Evolutionary conservation across 2,329 filamentous ascomycete species (phyloP), one percentile per base, ranked within the genome.

Genomic region (Exophiala viscosa): DNA sequence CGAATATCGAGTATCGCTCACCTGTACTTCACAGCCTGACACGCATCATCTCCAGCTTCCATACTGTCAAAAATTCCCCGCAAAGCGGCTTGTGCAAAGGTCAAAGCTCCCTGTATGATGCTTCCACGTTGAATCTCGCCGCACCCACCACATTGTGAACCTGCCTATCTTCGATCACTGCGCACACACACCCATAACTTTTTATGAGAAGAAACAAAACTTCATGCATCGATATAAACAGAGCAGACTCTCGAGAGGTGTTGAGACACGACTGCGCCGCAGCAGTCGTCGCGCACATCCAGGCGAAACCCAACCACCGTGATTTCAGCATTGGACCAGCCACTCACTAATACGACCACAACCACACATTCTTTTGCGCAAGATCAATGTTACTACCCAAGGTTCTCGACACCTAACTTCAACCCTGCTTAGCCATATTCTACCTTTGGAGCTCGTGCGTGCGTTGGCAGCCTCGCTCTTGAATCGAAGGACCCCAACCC

Each of bases 301-400:
- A 41, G 33, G 44, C 52, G 48, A 52, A 54, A 40, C 53, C 56
- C 56, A 59, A 54, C 56, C 56, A 51, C 56, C 50, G 45, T 49
- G 56, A 59, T 59, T 58, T 58, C 40, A 34, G 52, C 43, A 50
- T 54, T 49, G 50, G 46, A 56, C 56, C 52, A 59, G 52, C 56
- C 52, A 58, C 56, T 43, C 46, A 28, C 52, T 48, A 43, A 55
- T 44, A 28, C 23, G 38, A 20, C 52, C 17, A 43, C 36, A 43
- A 46, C 28, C 56, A 44, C 41, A 45, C 49, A 45, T 48, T 45
- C 43, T 45, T 43, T 33, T 31, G 45, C 49, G 43, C 55, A 38
- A 41, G 35, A 44, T 56, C 53, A 48, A 56, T 59, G 52, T 35
- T 53, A 34, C 56, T 55, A 38, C 32, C 47, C 54, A 44, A 42